phyloP scores from a whole-genome alignment of 2,329 filamentous ascomycete species.

The Colletotrichum eleusines region DNA sequence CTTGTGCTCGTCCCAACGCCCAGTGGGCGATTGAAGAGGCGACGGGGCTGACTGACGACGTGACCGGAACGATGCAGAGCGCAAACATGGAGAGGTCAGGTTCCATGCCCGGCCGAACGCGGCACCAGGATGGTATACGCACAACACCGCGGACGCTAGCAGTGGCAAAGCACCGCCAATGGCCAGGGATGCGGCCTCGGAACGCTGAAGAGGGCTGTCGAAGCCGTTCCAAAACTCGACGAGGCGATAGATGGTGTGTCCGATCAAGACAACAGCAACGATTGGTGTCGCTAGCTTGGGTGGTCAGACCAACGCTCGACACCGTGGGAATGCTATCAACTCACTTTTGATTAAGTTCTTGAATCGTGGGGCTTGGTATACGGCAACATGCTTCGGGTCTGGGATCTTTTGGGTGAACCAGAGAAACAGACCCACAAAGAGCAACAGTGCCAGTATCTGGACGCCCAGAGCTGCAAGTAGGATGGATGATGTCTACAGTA shows the following conservation, averaged over 20 bases:
- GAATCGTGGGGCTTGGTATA: conserved; percentile 59
- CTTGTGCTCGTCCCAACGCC: conserved; percentile 35
- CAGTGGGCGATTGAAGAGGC: conserved; percentile 37
- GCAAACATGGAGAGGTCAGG: conserved; percentile 52
- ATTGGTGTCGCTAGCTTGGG: conserved; percentile 53
- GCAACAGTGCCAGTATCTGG: conserved; percentile 55
- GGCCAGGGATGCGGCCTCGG: conserved; percentile 53
- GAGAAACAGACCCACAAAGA: conserved; percentile 54
- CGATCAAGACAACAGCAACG: conserved; percentile 53
- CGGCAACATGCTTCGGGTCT: conserved; percentile 53
- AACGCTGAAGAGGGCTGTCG: conserved; percentile 52
- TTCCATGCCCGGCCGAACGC: conserved; percentile 57
- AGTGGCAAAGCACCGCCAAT: conserved; percentile 57
- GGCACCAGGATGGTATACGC: conserved; percentile 53
- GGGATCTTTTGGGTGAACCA: conserved; percentile 57
- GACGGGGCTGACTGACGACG: conserved; percentile 27
- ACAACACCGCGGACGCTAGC: conserved; percentile 51
- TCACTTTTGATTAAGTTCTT: conserved; percentile 60
- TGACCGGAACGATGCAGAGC: conserved; percentile 20
- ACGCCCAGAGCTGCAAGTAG: conserved; percentile 60
- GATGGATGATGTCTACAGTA: conserved; percentile 53
- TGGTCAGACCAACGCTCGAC: background rate
- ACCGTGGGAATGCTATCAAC: conserved; percentile 31
- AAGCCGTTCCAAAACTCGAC: conserved; percentile 55
- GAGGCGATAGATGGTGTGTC: conserved; percentile 57